A percentile compares a stretch with the other conserved stretches of the same genome.
Conservation (phyloP, 495 filamentous ascomycete species). For the Penicillium atrosanguineum region DNA sequence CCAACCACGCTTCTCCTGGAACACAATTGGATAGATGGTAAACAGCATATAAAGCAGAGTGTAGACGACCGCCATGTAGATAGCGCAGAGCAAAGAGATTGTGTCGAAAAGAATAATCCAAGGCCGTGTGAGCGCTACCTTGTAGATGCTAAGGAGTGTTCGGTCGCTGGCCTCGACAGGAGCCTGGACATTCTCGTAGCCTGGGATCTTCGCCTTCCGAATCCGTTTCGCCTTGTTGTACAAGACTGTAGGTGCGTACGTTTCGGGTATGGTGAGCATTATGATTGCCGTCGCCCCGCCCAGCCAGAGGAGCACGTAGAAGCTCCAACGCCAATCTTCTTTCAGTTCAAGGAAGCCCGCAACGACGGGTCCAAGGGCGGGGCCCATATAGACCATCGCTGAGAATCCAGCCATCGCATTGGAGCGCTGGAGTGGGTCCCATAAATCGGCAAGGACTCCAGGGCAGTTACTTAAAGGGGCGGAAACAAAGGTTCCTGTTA, state of each 20-base stretch:
- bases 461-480: constrained; percentile 49
- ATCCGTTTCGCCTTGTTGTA: constrained; percentile 34
- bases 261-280: constrained; percentile 46
- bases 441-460: constrained; percentile 53
- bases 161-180: constrained; percentile 39
- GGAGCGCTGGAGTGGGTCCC: constrained; percentile 49
- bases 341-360: constrained; percentile 46
- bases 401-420: constrained; percentile 52
- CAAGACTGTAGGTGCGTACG: constrained; percentile 26
- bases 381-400: constrained; percentile 36
- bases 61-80: constrained; percentile 54
- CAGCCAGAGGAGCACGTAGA: constrained; percentile 49
- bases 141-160: constrained; percentile 43
- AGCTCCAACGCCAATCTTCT: constrained; percentile 48
- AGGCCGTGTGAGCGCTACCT: constrained; percentile 48
- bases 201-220: constrained; percentile 33
- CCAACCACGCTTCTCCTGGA: constrained; percentile 49
- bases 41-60: constrained; percentile 55
- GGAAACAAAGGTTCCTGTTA: constrained; percentile 50
- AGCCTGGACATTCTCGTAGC: constrained; percentile 47
- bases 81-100: constrained; percentile 44
- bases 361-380: constrained; percentile 34
- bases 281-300: constrained; percentile 33
- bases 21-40: constrained; percentile 19
- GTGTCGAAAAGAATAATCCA: constrained; percentile 45